Evolutionary conservation across 1,284 basidiomycete genomes (phyloP).

Genomic region (Megacollybia platyphylla): DNA sequence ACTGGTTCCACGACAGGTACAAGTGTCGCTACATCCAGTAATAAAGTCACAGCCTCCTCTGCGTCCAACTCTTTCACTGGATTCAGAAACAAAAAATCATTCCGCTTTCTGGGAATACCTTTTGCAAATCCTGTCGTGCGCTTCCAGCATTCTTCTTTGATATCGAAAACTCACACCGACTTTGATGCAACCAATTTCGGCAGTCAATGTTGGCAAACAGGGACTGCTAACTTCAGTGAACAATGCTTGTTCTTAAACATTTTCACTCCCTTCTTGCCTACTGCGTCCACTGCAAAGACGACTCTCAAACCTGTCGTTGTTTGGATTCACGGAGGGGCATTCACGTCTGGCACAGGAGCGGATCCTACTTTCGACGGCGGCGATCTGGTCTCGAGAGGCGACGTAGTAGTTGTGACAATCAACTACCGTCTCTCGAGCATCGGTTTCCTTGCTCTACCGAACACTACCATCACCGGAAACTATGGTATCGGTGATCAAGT

Average conservation of each 20-base stretch:
- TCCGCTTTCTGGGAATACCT: not conserved
- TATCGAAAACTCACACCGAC: not conserved
- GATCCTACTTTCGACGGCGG: slow-evolving; percentile 28
- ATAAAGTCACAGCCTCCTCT: not conserved
- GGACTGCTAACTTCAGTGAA: not conserved
- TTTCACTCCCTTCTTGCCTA: slow-evolving; percentile 22
- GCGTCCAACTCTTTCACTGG: not conserved
- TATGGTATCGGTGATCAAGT: slow-evolving; percentile 27
- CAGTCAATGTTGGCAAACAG: not conserved
- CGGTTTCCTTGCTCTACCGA: slow-evolving; percentile 25
- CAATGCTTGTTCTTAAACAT: slow-evolving; percentile 25
- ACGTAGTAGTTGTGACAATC: slow-evolving; percentile 32
- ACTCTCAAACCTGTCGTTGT: slow-evolving; percentile 27
- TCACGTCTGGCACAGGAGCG: slow-evolving; percentile 17
- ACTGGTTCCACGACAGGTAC: not conserved
- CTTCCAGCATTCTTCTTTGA: not conserved
- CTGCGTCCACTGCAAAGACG: slow-evolving; percentile 11
- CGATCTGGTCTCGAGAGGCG: slow-evolving; percentile 25
- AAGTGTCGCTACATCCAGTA: not conserved
- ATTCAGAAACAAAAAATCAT: not conserved
- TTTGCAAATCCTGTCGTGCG: not conserved
- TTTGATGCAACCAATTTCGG: not conserved
- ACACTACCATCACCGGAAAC: slow-evolving; percentile 25
- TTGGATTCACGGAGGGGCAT: slow-evolving; percentile 31
- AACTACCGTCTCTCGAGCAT: slow-evolving; percentile 32